Evolutionary conservation across 2,329 filamentous ascomycete genomes (phyloP), one percentile per base, ranked within the genome.

Genomic region (Neurospora sp.): DNA sequence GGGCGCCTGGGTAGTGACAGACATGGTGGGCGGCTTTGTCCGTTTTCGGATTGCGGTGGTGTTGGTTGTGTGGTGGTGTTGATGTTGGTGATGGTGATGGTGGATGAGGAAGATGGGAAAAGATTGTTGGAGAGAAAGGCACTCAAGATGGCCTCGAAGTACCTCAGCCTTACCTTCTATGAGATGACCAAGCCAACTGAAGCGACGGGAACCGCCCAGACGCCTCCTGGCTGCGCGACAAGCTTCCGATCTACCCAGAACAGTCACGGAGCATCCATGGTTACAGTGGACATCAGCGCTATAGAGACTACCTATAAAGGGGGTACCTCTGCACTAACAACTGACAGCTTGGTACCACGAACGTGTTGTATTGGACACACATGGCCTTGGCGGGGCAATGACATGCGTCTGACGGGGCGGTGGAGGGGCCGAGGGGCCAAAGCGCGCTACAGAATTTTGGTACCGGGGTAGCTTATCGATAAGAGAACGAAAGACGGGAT

Each of bases 1-100:
- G 78, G 89, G 84, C 68, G 82, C 76, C 28, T 62, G 52, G 15
- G 52, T 62, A 62, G 52, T 62, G 52, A 62, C 28, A 62, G 52
- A 62, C 52, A 62, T 62, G 52, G 52, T 62, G 52, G 52, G 52
- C 28, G 15, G 28, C 12, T 28, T 57, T 57, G 23, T 57, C 12
- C 0, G 46, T 33, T 23, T 23, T 15, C 43, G 19, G 11, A 8
- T 15, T 52, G 8, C 10, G 3, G 28, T 62, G 23, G 12, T 52
- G 19, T 3, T 17, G 52, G 3, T 28, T 52, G 46, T 52, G 6
- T 62, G 52, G 15, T 28, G 11, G 15, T 33, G 52, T 33, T 62
- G 52, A 0, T 52, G 19, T 17, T 62, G 23, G 6, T 57, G 52
- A 4, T 57, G 23, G 3, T 57, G 11, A 15, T 15, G 43, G 46